Evolutionary conservation across 2,329 filamentous ascomycete species (phyloP).

Genomic region (Nemania sp.): DNA sequence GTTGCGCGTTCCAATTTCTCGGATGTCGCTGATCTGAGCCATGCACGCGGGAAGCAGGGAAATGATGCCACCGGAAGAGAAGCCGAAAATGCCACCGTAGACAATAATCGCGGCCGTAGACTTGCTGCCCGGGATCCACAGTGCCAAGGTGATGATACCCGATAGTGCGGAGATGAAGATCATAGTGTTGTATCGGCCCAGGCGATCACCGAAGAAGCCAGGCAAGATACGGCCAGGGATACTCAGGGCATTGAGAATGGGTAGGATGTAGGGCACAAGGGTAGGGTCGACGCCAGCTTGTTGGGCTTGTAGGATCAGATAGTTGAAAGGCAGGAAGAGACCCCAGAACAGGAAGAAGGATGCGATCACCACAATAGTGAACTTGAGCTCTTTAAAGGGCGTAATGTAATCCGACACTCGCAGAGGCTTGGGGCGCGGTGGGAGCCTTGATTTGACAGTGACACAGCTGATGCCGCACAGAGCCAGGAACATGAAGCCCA

Average conservation of each 20-base stretch:
- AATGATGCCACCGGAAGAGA: conserved; percentile 66
- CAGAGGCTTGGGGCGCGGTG: conserved; percentile 45
- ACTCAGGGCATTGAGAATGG: conserved; percentile 26
- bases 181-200: conserved; percentile 45
- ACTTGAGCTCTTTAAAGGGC: conserved; percentile 47
- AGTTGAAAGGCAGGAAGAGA: conserved; percentile 21
- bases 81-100: conserved; percentile 66
- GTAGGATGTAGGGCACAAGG: conserved; percentile 15
- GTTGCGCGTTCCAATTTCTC: conserved; percentile 68
- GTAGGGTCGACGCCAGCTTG: conserved; percentile 1
- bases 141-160: conserved; percentile 6
- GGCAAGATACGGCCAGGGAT: conserved; percentile 51
- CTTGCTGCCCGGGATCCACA: conserved; percentile 11
- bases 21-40: conserved; percentile 70
- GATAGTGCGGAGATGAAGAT: conserved; percentile 13
- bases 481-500: conserved; percentile 43
- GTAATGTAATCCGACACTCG: conserved; percentile 50
- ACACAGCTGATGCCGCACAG: conserved; percentile 37
- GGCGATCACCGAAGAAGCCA: conserved; percentile 48
- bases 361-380: conserved; percentile 5
- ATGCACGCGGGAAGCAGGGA: conserved; percentile 65
- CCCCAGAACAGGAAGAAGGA: conserved; percentile 20
- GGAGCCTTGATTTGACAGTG: conserved; percentile 42
- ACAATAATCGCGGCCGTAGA: conserved; percentile 54
- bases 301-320: conserved; percentile 13